phyloP scores from a whole-genome alignment of 441 rosid genomes.

The Populus tomentosa region DNA sequence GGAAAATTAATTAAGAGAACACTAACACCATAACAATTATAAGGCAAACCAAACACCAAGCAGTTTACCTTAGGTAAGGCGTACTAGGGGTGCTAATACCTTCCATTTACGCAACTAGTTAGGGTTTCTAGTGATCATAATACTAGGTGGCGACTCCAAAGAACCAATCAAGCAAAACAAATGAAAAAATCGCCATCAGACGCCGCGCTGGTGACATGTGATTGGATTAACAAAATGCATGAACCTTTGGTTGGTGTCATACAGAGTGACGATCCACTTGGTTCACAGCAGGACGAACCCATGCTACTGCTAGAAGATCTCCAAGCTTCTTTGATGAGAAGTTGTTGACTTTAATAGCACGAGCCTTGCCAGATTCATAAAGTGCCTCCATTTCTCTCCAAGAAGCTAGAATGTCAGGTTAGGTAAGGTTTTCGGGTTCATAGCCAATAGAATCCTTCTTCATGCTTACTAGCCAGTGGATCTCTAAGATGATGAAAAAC shows the following conservation, averaged over 20 bases:
- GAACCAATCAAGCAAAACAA: too few relatives aligned
- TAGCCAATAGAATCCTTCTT: slow-evolving; percentile 30
- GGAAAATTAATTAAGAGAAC: too few relatives aligned
- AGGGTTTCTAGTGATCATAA: too few relatives aligned
- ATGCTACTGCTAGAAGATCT: slow-evolving; percentile 44
- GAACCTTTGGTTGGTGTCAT: slow-evolving; percentile 58
- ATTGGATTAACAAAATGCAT: slow-evolving; percentile 32
- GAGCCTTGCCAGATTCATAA: slow-evolving; percentile 58
- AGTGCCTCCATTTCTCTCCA: slow-evolving; percentile 78
- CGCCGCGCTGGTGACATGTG: too few relatives aligned
- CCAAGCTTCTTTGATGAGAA: slow-evolving; percentile 59
- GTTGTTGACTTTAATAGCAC: slow-evolving; percentile 70
- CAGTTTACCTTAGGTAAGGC: too few relatives aligned
- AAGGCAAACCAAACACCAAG: too few relatives aligned
- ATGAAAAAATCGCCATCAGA: too few relatives aligned
- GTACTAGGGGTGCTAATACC: too few relatives aligned
- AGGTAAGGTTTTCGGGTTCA: slow-evolving; percentile 37
- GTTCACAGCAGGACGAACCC: slow-evolving; percentile 57
- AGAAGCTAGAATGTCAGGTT: slow-evolving; percentile 48
- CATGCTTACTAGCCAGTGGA: slow-evolving; percentile 65
- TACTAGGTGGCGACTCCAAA: too few relatives aligned
- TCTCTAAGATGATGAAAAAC: slow-evolving; percentile 25
- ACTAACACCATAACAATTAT: too few relatives aligned
- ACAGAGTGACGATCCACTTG: slow-evolving; percentile 74
- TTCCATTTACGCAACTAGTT: too few relatives aligned